Evolutionary conservation across 306 rosid genomes (phyloP).

Genomic region (Cucurbita argyrosperma): DNA sequence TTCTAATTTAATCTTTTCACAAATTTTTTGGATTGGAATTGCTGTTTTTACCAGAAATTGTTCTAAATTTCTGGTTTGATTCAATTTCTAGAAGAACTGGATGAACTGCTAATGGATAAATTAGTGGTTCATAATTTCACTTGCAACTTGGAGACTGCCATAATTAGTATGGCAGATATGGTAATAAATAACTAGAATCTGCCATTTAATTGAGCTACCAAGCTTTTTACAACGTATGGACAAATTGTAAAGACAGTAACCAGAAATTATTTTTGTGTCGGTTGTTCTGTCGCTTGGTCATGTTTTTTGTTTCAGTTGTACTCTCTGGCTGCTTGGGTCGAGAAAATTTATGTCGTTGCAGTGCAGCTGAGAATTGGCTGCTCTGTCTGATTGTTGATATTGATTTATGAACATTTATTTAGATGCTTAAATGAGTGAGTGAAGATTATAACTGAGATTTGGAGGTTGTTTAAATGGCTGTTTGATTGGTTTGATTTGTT

Average conservation of each 20-base stretch:
- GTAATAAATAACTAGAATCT: constrained; percentile 4
- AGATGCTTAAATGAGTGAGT: background rate
- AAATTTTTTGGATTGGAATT: background rate
- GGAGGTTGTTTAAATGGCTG: background rate
- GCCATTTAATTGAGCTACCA: background rate
- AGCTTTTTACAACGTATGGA: background rate
- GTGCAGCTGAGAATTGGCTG: constrained; percentile 1
- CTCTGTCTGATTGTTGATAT: background rate
- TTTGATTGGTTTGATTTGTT: background rate
- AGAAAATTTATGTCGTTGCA: background rate
- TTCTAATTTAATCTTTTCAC: background rate
- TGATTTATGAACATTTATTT: background rate
- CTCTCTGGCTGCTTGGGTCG: background rate
- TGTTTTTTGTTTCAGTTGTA: background rate
- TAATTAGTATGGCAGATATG: constrained; percentile 2
- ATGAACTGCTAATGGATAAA: background rate
- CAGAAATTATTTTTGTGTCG: constrained; percentile 1
- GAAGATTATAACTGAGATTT: background rate
- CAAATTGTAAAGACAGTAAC: background rate
- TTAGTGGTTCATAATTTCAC: background rate
- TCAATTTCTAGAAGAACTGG: background rate
- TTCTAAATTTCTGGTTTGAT: background rate
- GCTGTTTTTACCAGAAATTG: background rate
- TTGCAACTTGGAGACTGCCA: constrained; percentile 1
- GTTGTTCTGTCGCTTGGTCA: background rate